These are phyloP conservation scores for Trichoderma sp. DNA, from an alignment of 2,329 filamentous ascomycete species.

Conservation along the genomic window DNA sequence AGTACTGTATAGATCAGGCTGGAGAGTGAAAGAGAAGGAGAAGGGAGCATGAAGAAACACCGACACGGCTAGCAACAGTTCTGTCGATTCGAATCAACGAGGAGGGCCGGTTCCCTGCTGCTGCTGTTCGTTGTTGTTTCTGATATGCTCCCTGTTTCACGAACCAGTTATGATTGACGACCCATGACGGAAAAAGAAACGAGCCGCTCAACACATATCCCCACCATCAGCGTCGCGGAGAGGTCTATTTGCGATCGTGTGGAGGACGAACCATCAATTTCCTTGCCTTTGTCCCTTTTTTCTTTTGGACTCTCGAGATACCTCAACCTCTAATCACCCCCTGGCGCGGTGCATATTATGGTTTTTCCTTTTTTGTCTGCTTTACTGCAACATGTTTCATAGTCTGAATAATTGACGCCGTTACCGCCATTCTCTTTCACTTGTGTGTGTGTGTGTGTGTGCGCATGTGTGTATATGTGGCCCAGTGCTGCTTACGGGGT, in stretches of 20 bases:
- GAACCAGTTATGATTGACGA: constrained; percentile 21
- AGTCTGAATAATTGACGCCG: constrained; percentile 2
- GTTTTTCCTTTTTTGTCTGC: background rate
- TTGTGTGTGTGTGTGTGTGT: background rate
- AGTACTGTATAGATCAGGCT: constrained; percentile 12
- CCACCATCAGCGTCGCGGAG: background rate
- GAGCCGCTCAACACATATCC: background rate
- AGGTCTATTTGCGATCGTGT: constrained; percentile 4
- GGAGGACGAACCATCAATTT: constrained; percentile 5
- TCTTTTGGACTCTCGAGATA: constrained; percentile 28
- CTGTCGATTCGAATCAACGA: background rate
- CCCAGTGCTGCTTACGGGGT: background rate
- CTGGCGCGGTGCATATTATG: background rate
- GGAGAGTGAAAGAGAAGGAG: background rate
- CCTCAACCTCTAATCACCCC: constrained; percentile 7
- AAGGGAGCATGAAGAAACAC: background rate
- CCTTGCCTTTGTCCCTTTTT: constrained; percentile 24
- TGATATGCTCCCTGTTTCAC: background rate
- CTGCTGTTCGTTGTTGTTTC: background rate
- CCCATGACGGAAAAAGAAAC: background rate
- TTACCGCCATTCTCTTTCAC: background rate
- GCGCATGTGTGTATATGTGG: background rate
- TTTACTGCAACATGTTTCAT: constrained; percentile 9
- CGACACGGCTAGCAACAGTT: too few species aligned
- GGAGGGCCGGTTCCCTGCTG: background rate